phyloP scores from a whole-genome alignment of 495 filamentous ascomycete species.

The Tuber umbilicatum region DNA sequence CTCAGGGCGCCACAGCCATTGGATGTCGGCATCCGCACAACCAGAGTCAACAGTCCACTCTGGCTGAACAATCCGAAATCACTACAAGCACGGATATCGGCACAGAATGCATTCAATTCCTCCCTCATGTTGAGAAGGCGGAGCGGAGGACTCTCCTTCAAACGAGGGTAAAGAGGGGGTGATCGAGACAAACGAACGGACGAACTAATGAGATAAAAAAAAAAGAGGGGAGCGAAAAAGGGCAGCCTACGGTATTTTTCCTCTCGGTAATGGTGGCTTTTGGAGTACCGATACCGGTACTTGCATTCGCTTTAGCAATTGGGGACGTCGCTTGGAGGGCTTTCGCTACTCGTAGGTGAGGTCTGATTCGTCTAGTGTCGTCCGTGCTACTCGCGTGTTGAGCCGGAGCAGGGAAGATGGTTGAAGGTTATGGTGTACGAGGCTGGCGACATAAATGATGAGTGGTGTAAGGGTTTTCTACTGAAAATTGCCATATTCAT shows the following conservation, averaged over 20 bases:
- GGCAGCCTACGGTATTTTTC: neutral
- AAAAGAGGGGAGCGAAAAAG: neutral
- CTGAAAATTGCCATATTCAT: too few species aligned
- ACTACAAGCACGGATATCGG: neutral
- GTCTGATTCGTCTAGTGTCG: neutral
- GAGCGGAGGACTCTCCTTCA: neutral
- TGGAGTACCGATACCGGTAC: neutral
- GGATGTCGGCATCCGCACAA: neutral
- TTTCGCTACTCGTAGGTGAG: neutral
- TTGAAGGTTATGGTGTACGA: neutral
- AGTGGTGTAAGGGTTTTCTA: too few species aligned
- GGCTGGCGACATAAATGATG: too few species aligned
- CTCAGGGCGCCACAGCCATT: neutral
- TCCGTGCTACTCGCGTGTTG: neutral
- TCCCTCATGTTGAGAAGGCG: neutral
- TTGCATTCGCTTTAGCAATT: neutral
- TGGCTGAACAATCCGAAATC: neutral
- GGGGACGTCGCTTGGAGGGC: neutral
- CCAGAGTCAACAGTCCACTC: neutral
- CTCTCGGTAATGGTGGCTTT: neutral
- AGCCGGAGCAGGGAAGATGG: slow-evolving; percentile 4
- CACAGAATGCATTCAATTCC: neutral
- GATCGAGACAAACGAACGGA: neutral
- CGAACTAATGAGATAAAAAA: too few species aligned
- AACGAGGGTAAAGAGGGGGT: neutral